Base-by-base conservation (phyloP, 306 rosid genomes). In the Betula pendula region DNA sequence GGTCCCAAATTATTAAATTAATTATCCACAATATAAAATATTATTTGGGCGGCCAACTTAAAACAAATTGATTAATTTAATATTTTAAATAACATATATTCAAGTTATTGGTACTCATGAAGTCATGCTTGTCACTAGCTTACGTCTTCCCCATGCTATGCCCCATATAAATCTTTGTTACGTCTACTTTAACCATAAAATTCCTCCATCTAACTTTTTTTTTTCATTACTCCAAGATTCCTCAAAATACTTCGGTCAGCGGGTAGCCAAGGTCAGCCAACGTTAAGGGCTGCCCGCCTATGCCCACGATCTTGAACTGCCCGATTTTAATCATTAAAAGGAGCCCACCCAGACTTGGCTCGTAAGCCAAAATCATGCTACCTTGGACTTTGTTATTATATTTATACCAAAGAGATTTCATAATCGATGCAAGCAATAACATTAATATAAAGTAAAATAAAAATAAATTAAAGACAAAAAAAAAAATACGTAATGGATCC, bases 341-440 rank as follows among this genome's bases (percentile, higher is more conserved):
- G 88, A 95, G 55, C 91, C 97, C 89, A 82, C 75, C 72, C 68
- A 92, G 85, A 90, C 97, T 95, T 95, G 85, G 85, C 79, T 82
- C 87, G 87, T 80, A 89, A 90, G 93, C 90, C 91, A 92, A 85
- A 88, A 94, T 92, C 94, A 88, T 92, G 43, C 82, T 80, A 83
- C 79, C 86, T 77, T 84, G 45, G 84, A 89, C 94, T 87, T 88
- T 82, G 51, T 74, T 77, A 78, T 72, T 25, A 6, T 47, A 40
- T 71, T 29, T 52, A 53, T 40, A 53, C 65, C 60, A 43, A 43
- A 25, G 72, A 70, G 60, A 72, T 59, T 70, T 68, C 10, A 53
- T 70, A 77, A 68, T 29, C 31, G 70, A 65, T 35, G 47, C 70
- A 66, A 66, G 70, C 70, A 66, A 66, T 59, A 25, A 59, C 38